Conservation (phyloP, 2,329 filamentous ascomycete genomes). For the Ophiostoma himal-ulmi region DNA sequence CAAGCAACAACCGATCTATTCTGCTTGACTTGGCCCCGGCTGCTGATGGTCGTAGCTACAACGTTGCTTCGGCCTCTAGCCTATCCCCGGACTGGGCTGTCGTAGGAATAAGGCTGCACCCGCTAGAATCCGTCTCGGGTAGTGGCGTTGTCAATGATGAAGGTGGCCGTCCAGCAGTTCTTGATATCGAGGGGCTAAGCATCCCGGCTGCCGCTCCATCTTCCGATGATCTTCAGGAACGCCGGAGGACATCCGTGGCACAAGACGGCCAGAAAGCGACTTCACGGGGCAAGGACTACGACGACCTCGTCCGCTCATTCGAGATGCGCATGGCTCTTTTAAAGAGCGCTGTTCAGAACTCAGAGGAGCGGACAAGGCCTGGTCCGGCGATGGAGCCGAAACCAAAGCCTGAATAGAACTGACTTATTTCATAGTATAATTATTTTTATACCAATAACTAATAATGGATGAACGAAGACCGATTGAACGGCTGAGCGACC, state of each 20-base stretch:
- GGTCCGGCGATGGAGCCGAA: background rate
- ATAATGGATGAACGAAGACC: too few species aligned
- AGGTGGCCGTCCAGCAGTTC: constrained; percentile 47
- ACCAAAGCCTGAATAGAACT: constrained; percentile 26
- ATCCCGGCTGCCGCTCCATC: background rate
- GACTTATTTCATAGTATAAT: too few species aligned
- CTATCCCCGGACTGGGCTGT: constrained; percentile 68
- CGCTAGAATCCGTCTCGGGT: constrained; percentile 34
- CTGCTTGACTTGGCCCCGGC: constrained; percentile 50
- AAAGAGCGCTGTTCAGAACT: constrained; percentile 49
- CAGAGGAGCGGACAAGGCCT: constrained; percentile 33
- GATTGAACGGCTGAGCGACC: too few species aligned
- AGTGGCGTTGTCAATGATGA: constrained; percentile 20
- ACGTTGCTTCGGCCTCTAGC: constrained; percentile 63
- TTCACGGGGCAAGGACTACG: constrained; percentile 39
- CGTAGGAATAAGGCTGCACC: constrained; percentile 42
- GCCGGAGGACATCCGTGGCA: background rate
- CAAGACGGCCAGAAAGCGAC: background rate
- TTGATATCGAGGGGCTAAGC: constrained; percentile 52
- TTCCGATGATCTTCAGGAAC: background rate
- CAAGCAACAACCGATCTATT: constrained; percentile 45
- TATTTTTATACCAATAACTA: too few species aligned
- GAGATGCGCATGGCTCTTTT: constrained; percentile 51
- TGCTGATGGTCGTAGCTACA: constrained; percentile 38
- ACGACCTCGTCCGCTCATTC: constrained; percentile 50